Evolutionary conservation across 305 asterid genomes (phyloP), one percentile per base, ranked within the genome.

Genomic region (Solanum hybrid): DNA sequence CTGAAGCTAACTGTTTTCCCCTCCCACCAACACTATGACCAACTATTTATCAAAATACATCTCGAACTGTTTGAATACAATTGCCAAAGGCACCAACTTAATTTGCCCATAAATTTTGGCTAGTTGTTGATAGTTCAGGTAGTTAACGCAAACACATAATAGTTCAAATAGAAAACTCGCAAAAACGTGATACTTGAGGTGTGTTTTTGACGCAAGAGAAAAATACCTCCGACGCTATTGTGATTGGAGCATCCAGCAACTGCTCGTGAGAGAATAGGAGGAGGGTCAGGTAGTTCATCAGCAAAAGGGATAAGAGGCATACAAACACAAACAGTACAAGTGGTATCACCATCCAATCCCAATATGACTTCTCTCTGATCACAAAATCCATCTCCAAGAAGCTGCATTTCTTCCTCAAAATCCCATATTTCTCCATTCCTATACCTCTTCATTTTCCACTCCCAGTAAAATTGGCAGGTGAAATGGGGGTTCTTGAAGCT

Each of bases 201-300:
- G 16, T 26, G 34, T 71, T 26, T 69, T 69, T 10, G 14, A 20
- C 2, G 9, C 26, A 2, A 51, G 27, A 84, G 5, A 10, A 10
- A 2, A 85, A n/a, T 87, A 96, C 98, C 98, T 86, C 99, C 99
- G 80, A 96, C 99, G 64, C 99, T 95, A 89, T 96, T 96, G 92
- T 96, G 98, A 40, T 95, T 96, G 51, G 99, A 95, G 92, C 97
- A 95, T 73, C 99, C 99, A 66, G 97, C 97, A 24, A 95, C 92
- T 17, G 99, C 93, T 20, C 98, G 96, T 27, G 99, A 94, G 20
- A 95, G 95, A 16, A 96, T 90, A 2, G 98, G 95, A 34, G 92
- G 94, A 86, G 98, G 97, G 78, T 95, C 96, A 11, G 98, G 96
- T 87, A 92, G 88, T 56, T 94, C 92, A 42, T 90, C 93, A 73